Evolutionary conservation across 208 protist species (phyloP).

Genomic region (Acanthamoeba sp.): DNA sequence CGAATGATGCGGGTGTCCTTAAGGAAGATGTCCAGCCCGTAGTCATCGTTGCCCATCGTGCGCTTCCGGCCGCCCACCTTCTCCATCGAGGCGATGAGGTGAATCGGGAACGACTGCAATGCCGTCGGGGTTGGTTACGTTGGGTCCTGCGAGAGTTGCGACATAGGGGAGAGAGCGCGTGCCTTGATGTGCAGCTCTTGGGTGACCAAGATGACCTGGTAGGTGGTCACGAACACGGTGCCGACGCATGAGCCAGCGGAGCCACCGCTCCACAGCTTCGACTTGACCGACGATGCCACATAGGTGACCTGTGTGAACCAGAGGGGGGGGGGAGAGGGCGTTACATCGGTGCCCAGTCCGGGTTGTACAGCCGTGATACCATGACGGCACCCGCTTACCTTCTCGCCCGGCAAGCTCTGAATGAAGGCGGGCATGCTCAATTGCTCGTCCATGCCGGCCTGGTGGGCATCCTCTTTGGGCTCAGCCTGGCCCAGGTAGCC

Average conservation of each 20-base stretch:
- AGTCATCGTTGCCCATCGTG: constrained; percentile 58
- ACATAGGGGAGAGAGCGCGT: neutral
- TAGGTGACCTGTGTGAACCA: neutral
- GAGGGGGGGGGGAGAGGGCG: no score
- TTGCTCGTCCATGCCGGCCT: neutral
- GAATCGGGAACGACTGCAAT: constrained; percentile 35
- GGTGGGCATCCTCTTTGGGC: neutral
- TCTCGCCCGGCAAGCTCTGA: neutral
- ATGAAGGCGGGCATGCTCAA: constrained; percentile 17
- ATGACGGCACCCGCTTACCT: neutral
- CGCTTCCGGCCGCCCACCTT: constrained; percentile 55
- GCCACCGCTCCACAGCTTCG: constrained; percentile 33
- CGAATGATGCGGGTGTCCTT: constrained; percentile 65
- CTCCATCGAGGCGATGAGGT: constrained; percentile 38
- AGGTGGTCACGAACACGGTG: constrained; percentile 45
- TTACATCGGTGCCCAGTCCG: no score
- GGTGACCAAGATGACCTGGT: constrained; percentile 45
- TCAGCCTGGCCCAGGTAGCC: constrained; percentile 3
- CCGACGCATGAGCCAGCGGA: neutral
- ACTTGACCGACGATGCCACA: constrained; percentile 1
- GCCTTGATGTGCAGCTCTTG: constrained; percentile 45
- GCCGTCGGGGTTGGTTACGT: neutral
- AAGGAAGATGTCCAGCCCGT: constrained; percentile 50
- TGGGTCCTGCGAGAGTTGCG: neutral
- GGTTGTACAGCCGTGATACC: no score